Evolutionary conservation across 768 basidiomycete species (phyloP).

Genomic region (Cystobasidiopsis lactophilus): DNA sequence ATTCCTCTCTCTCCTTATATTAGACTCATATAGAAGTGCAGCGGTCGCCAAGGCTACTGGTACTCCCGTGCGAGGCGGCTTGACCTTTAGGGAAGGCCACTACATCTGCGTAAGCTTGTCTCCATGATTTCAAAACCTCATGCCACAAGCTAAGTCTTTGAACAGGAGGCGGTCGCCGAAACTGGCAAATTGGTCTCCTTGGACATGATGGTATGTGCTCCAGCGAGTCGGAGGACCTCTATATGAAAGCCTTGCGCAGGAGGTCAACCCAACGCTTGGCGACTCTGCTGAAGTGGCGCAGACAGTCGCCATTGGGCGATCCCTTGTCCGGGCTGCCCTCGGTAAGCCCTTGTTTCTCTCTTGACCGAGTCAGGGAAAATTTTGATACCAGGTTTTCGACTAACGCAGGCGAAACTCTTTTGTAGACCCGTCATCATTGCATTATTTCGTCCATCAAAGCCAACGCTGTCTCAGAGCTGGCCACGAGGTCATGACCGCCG

Average conservation of each 20-base stretch:
- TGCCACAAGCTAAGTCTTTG: neutral
- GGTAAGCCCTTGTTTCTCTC: conserved; percentile 32
- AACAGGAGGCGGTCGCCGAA: conserved; percentile 77
- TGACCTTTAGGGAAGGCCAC: conserved; percentile 97
- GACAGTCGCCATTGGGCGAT: conserved; percentile 78
- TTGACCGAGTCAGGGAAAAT: neutral
- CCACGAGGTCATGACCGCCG: no score
- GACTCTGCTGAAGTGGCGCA: conserved; percentile 46
- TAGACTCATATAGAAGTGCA: neutral
- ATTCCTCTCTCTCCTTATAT: neutral
- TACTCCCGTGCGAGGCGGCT: conserved; percentile 56
- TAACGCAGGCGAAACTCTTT: conserved; percentile 21
- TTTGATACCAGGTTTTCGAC: neutral
- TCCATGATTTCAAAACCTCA: conserved; percentile 45
- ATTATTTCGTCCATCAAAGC: no score
- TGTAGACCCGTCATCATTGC: conserved; percentile 6
- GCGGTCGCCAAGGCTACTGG: neutral
- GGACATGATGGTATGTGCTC: conserved; percentile 63
- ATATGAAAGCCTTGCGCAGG: conserved; percentile 66
- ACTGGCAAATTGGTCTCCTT: conserved; percentile 77
- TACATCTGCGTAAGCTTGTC: no score
- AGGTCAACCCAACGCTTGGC: conserved; percentile 85
- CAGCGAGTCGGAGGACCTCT: no score
- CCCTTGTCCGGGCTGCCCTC: conserved; percentile 56
- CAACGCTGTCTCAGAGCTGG: no score